phyloP scores from a whole-genome alignment of 1,139 yeast species.

The Kodamaea ohmeri region DNA sequence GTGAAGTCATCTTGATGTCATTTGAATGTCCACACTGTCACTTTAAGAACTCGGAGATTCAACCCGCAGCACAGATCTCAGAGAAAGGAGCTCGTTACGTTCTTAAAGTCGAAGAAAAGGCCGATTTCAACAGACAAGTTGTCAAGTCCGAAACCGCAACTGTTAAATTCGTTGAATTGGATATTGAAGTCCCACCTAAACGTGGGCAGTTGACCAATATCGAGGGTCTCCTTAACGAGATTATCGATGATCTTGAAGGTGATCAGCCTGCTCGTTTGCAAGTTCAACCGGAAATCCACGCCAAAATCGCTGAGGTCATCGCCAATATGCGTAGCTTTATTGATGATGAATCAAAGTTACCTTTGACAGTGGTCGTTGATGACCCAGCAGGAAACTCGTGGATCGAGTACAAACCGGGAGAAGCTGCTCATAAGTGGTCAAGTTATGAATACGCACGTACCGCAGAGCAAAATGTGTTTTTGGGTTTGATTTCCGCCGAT shows the following conservation, averaged over 20 bases:
- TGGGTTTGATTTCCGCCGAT: constrained; percentile 84
- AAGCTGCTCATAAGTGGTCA: constrained; percentile 88
- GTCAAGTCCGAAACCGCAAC: constrained; percentile 87
- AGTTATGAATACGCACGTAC: constrained; percentile 80
- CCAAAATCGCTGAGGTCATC: constrained; percentile 71
- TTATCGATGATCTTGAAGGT: constrained; percentile 73
- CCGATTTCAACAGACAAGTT: constrained; percentile 85
- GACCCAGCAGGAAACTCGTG: constrained; percentile 98
- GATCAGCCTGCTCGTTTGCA: constrained; percentile 81
- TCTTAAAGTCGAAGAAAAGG: constrained; percentile 64
- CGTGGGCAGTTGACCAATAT: constrained; percentile 90
- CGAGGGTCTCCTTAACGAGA: constrained; percentile 83
- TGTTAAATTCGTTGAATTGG: constrained; percentile 81
- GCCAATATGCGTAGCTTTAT: constrained; percentile 55
- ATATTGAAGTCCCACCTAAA: constrained; percentile 92
- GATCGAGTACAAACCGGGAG: constrained; percentile 89
- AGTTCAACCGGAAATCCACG: constrained; percentile 69
- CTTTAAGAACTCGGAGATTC: constrained; percentile 86
- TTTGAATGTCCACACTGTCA: constrained; percentile 96
- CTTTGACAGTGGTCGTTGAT: constrained; percentile 76
- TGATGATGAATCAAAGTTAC: constrained; percentile 65
- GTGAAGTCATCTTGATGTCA: constrained; percentile 92
- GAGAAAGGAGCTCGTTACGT: constrained; percentile 81
- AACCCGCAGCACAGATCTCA: constrained; percentile 87
- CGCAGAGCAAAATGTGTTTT: constrained; percentile 80